Evolutionary conservation across 805 yeast genomes (phyloP).

Genomic region (Kuraishia molischiana): DNA sequence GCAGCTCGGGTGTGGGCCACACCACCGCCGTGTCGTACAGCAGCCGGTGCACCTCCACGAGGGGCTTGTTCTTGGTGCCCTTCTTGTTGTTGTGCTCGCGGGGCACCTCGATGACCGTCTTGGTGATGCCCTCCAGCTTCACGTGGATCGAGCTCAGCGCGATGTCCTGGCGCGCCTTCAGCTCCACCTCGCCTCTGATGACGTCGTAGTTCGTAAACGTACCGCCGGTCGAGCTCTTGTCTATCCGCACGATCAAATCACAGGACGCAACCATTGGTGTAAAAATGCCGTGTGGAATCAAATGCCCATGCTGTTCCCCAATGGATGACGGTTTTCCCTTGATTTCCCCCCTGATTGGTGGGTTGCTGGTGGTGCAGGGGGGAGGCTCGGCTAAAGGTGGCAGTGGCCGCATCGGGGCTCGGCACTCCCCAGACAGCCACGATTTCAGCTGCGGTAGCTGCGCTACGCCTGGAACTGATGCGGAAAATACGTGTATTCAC

Average conservation of each 20-base stretch:
- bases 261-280: conserved; percentile 4
- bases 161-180: conserved; percentile 30
- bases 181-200: conserved; percentile 28
- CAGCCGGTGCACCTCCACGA: conserved; percentile 31
- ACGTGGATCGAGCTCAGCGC: conserved; percentile 37
- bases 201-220: conserved; percentile 37
- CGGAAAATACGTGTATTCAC: too few relatives aligned
- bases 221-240: conserved; percentile 16
- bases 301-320: too few relatives aligned
- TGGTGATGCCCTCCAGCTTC: conserved; percentile 39
- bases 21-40: conserved; percentile 39
- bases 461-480: too few relatives aligned
- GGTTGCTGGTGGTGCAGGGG: too few relatives aligned
- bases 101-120: conserved; percentile 25
- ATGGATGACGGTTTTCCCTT: too few relatives aligned
- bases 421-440: too few relatives aligned
- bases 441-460: too few relatives aligned
- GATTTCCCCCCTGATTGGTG: too few relatives aligned
- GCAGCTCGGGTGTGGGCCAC: conserved; percentile 41
- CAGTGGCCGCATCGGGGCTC: too few relatives aligned
- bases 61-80: background rate
- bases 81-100: conserved; percentile 5
- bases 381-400: too few relatives aligned
- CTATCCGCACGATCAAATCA: conserved; percentile 2
- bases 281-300: too few relatives aligned